These are phyloP conservation scores for Stereum hirsutum DNA, from an alignment of 1,284 basidiomycete genomes.

Conservation along the genomic window DNA sequence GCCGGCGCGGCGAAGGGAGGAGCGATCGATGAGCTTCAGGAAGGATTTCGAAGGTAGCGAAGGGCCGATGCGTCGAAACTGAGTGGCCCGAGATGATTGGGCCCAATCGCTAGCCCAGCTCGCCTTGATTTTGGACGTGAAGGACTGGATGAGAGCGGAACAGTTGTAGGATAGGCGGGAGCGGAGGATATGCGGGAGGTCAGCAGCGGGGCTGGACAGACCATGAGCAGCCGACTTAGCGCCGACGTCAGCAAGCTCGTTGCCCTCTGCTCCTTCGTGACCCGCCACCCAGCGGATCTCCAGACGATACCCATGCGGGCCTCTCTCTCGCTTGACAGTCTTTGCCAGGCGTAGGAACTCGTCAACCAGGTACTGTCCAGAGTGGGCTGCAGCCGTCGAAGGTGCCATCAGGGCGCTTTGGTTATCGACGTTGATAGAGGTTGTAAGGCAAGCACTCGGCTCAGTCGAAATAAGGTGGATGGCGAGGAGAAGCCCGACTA, in stretches of 20 bases:
- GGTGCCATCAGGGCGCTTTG: background rate
- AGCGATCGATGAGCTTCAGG: background rate
- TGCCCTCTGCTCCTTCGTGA: background rate
- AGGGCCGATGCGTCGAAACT: background rate
- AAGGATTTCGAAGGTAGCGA: background rate
- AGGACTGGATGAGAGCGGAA: background rate
- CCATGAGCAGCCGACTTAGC: background rate
- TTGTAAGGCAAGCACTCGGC: background rate
- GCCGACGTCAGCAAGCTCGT: background rate
- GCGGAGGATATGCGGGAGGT: background rate
- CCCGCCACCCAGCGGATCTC: background rate
- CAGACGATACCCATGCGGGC: background rate
- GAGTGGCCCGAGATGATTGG: background rate
- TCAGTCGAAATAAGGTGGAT: background rate
- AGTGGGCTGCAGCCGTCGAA: too few species aligned
- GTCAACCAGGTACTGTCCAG: background rate
- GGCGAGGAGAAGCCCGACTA: background rate
- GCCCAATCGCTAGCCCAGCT: background rate
- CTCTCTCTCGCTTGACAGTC: background rate
- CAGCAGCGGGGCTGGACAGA: background rate
- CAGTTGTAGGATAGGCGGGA: background rate
- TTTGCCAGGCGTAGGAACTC: background rate
- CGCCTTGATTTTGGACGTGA: background rate
- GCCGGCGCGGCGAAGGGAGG: background rate
- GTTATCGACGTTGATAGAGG: background rate